Evolutionary conservation across 148 eudicot genomes (phyloP), one percentile per base, ranked within the genome.

Genomic region (Nepenthes gracilis): DNA sequence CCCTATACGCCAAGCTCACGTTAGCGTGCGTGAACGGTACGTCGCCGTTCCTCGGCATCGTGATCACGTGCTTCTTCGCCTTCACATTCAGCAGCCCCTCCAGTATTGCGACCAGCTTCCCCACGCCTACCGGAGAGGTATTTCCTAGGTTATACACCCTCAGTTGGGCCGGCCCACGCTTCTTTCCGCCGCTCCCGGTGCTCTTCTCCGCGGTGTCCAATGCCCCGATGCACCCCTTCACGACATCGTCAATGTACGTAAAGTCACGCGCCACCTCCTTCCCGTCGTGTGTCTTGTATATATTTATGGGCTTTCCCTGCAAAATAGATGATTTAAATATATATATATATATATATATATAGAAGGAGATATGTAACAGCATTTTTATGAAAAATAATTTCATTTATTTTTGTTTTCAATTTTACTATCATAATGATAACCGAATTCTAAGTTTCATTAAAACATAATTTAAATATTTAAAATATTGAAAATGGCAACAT

Each of bases 21-120:
- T 92, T 88, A 9, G 97, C 97, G 71, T 92, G 97, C 7, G 97
- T 92, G 72, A 55, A 92, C 0, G 96, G 96, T 37, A 92, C 97
- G 76, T 92, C 97, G 10, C 97, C 97, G 72, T 92, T 92, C 62
- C 94, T 62, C 0, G 97, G 97, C 97, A 92, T 92, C 58, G 73
- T 81, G 54, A 92, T 80, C 61, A 88, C 83, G 58, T 79, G 79
- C 73, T 84, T 83, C 73, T 88, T 88, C 1, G 94, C 94, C 77
- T 85, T 92, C 11, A 82, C 82, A 6, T 61, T 69, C 57, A 88
- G 60, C 53, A 83, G 57, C 7, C 77, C 72, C 68, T 92, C 96
- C 50, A 92, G 47, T 1, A 92, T 88, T 6, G 75, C 63, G 6
- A 92, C 97, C n/a, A 92, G 54, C 48, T 76, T 82, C 6, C 71